Conservation (phyloP, 2,329 filamentous ascomycete genomes). For the Niveomyces coronatus region DNA sequence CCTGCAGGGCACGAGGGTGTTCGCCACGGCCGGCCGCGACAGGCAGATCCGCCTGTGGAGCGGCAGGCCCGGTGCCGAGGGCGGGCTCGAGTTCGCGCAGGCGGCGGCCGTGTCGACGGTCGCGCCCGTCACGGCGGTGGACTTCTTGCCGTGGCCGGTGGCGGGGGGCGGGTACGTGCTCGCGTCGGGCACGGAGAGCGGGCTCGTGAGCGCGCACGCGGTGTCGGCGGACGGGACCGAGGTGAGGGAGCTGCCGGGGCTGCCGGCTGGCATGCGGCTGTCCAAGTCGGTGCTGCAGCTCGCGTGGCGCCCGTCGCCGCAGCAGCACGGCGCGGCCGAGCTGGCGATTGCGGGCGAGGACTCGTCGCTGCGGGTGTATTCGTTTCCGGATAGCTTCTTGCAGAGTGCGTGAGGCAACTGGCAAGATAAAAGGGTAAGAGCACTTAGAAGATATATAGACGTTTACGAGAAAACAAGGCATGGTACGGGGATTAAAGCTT, state of each 20-base stretch:
- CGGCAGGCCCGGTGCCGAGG: constrained; percentile 21
- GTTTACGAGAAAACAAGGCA: too few species aligned
- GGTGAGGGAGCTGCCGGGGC: constrained; percentile 23
- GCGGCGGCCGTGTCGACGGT: constrained; percentile 43
- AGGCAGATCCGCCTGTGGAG: constrained; percentile 71
- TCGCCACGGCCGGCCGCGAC: constrained; percentile 85
- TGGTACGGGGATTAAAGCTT: too few species aligned
- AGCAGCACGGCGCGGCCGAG: constrained; percentile 22
- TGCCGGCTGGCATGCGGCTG: constrained; percentile 36
- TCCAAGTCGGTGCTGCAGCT: constrained; percentile 58
- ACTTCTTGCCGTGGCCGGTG: constrained; percentile 40
- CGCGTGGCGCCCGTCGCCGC: constrained; percentile 50
- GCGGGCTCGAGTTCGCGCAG: constrained; percentile 36
- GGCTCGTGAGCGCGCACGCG: constrained; percentile 33
- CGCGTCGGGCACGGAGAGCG: constrained; percentile 48
- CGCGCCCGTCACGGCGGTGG: constrained; percentile 59
- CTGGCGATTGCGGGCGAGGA: constrained; percentile 51
- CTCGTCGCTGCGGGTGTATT: constrained; percentile 48
- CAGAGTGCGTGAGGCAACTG: background rate
- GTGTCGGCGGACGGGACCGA: constrained; percentile 31
- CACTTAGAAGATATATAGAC: background rate
- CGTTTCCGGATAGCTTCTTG: constrained; percentile 24
- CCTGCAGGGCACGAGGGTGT: constrained; percentile 34
- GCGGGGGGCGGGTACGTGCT: constrained; percentile 28
- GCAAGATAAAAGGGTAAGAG: background rate